Percentiles rank a stretch among this genome's conserved stretches.
phyloP scores from a whole-genome alignment of 192 early-diverging fungal species.

The Backusella westeae region DNA sequence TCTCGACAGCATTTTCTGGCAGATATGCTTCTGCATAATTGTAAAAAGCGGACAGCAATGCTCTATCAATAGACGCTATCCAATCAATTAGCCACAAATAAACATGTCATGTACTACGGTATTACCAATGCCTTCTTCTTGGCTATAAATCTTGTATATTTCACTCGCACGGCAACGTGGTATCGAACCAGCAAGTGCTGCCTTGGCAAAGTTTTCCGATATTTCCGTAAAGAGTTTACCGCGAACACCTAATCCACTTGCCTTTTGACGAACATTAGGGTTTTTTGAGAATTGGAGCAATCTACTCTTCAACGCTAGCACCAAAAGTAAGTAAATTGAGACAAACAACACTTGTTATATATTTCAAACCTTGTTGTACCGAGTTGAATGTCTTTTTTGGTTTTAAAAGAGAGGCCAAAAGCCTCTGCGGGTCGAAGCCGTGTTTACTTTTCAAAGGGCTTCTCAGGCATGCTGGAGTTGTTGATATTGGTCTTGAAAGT shows the following conservation, averaged over 20 bases:
- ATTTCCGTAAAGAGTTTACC: conserved; percentile 7
- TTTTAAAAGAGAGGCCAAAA: background rate
- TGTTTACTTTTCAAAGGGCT: background rate
- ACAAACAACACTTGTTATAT: background rate
- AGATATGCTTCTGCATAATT: conserved; percentile 35
- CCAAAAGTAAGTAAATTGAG: background rate
- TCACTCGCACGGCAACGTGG: background rate
- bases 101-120: background rate
- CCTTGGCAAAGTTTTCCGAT: background rate
- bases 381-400: background rate
- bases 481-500: background rate
- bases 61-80: conserved; percentile 10
- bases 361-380: background rate
- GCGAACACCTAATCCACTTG: conserved; percentile 8
- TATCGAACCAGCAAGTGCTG: background rate
- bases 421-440: background rate
- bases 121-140: conserved; percentile 8
- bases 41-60: conserved; percentile 33
- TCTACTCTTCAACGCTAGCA: background rate
- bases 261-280: background rate
- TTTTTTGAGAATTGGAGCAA: background rate
- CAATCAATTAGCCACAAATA: background rate
- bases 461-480: background rate
- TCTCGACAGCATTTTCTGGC: conserved; percentile 37
- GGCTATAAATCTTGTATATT: background rate